Conservation (phyloP, 2,329 filamentous ascomycete genomes). For the Trichophyton verrucosum region DNA sequence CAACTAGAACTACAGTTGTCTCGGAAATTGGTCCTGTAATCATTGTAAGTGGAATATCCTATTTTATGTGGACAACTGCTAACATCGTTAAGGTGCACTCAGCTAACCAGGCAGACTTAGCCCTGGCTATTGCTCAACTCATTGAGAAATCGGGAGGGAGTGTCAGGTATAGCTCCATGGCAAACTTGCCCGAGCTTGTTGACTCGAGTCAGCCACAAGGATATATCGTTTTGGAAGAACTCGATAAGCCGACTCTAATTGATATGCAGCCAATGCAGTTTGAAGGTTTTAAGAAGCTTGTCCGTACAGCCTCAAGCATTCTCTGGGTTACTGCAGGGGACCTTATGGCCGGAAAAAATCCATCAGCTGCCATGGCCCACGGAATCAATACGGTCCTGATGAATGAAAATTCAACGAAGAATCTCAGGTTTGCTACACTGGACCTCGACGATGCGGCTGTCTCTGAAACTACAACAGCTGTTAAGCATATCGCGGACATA, state of each 20-base stretch:
- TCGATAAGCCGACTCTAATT: not conserved
- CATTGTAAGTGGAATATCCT: not conserved
- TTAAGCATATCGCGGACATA: not conserved
- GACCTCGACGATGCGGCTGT: not conserved
- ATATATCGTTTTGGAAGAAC: not conserved
- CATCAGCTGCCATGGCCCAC: slow-evolving; percentile 6
- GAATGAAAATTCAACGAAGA: not conserved
- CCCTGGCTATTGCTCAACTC: not conserved
- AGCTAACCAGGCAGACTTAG: not conserved
- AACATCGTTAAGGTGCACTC: not conserved
- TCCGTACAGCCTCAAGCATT: not conserved
- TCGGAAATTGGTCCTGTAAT: not conserved
- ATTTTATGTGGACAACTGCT: not conserved
- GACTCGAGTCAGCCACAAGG: not conserved
- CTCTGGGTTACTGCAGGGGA: slow-evolving; percentile 6
- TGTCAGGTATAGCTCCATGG: not conserved
- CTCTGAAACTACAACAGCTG: not conserved
- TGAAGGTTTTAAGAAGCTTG: not conserved
- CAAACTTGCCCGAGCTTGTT: not conserved
- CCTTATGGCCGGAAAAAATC: slow-evolving; percentile 1
- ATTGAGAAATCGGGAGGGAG: not conserved
- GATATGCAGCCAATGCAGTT: not conserved
- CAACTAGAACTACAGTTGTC: not conserved
- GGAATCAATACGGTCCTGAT: not conserved
- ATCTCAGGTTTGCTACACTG: not conserved